A percentile compares a stretch with the other conserved stretches of the same genome.
Conservation (phyloP, 1,139 yeast genomes). For the Diutina rugosa region DNA sequence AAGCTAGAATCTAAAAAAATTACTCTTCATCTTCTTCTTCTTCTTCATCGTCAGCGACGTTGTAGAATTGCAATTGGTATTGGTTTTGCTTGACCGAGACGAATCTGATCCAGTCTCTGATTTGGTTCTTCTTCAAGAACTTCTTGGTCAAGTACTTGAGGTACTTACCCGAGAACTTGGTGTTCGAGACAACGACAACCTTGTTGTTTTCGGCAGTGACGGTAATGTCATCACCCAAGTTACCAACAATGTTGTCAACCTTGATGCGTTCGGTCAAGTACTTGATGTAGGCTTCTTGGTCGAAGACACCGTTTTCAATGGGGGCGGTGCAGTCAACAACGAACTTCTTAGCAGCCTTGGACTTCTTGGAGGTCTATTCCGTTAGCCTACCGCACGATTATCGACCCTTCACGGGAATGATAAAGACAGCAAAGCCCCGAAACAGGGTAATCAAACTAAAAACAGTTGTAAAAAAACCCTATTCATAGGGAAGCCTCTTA, state of each 20-base stretch:
- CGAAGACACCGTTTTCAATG: conserved; percentile 94
- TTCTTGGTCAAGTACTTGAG: conserved; percentile 98
- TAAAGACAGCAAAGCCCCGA: conserved; percentile 46
- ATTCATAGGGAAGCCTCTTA: conserved; percentile 14
- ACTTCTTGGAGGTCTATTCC: conserved; percentile 65
- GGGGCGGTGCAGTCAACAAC: conserved; percentile 96
- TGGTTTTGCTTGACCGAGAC: conserved; percentile 92
- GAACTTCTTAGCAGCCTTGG: conserved; percentile 75
- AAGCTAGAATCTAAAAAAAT: conserved; percentile 8
- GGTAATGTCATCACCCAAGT: conserved; percentile 91
- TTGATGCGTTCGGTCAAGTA: conserved; percentile 98
- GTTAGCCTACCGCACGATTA: conserved; percentile 55
- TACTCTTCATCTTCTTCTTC: conserved; percentile 67
- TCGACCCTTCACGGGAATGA: conserved; percentile 13
- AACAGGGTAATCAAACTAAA: conserved; percentile 5
- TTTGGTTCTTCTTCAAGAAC: conserved; percentile 99
- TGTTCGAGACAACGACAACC: conserved; percentile 80
- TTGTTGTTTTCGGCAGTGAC: conserved; percentile 76
- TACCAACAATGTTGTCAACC: conserved; percentile 93
- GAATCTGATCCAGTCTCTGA: conserved; percentile 99
- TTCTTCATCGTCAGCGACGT: conserved; percentile 91
- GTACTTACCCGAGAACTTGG: conserved; percentile 99
- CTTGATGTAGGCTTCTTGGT: conserved; percentile 95
- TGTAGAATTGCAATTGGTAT: conserved; percentile 99
- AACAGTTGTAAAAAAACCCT: conserved; percentile 15